Evolutionary conservation across 2,329 filamentous ascomycete species (phyloP), one percentile per base, ranked within the genome.

Genomic region (Atkinsonella hypoxylon): DNA sequence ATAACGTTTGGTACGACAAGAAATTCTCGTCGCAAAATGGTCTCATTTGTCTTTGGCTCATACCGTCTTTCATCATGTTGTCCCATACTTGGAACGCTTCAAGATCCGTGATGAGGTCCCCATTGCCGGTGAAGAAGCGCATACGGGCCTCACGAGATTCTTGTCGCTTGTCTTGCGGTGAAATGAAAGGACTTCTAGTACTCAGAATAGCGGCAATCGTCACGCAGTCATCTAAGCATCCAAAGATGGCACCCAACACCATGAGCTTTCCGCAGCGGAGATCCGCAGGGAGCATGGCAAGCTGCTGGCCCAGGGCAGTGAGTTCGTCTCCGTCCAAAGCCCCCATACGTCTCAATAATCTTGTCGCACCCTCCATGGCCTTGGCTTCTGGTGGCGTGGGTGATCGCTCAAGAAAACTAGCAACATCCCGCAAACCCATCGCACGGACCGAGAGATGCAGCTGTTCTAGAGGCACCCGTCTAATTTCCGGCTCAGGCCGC

Each of bases 231-330:
- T 95, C 89, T 7, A 97, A 76, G 61, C 91, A 97, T 34, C 87
- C 87, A 61, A 98, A 97, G 52, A 94, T 89, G 15, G 89, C 85
- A 6, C 93, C 93, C 62, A 94, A 95, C 3, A 98, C 87, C 77
- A 98, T 89, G 34, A 98, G 76, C 67, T 98, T 98, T 44, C 87
- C 89, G 64, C 89, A 94, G 30, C 91, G 82, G 45, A 98, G 75
- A 62, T 98, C 93, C 0, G 91, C 88, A 1, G 93, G 93, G 47
- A 98, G 89, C 81, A 94, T 88, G 17, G 90, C 86, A n/a, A 98
- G 75, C 69, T 97, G 93, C 49, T 86, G 83, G 39, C 93, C 93
- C 45, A 98, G 81, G 3, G 90, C 89, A 0, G 93, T 97, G 40
- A 98, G 76, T 59, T 89, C 85, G 51, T 88, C 81, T 43, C 87